Base-by-base conservation (phyloP, 2,329 filamentous ascomycete species). In the Dothiorella sarmentorum region DNA sequence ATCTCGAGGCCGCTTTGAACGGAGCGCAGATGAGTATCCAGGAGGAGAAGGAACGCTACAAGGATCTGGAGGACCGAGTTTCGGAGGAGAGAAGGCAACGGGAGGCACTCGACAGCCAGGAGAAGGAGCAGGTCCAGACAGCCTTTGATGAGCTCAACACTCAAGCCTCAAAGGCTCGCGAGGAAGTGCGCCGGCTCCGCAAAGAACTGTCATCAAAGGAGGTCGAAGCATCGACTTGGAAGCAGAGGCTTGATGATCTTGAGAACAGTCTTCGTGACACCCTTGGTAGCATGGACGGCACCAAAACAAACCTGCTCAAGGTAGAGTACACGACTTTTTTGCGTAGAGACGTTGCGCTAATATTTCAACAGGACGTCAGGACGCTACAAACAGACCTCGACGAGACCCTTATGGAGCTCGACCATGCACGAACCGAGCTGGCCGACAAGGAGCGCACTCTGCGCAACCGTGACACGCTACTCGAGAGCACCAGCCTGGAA, bases 111-210 rank as follows among this genome's bases (percentile, higher is more conserved):
- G 90, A 91, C 45, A 88, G 85, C 68, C 87, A 90, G 67, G 92
- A 96, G 75, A 96, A 97, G 77, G 89, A 96, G 69, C 93, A 97
- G 69, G 89, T 96, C 53, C 92, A 97, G 75, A 89, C 93, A 72
- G 85, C 96, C 63, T 85, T 97, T 69, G 93, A 95, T 68, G 91
- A 97, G 63, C 86, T 97, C 64, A 97, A 97, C 70, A 82, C 86
- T 38, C 92, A 97, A 73, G 84, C 87, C 22, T 87, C 87, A 4
- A 81, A 82, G 26, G 86, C 90, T 62, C 96, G 94, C 76, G 94
- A 97, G 62, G 94, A 97, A 69, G 84, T 86, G 24, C 83, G 91
- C 63, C 85, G 84, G 67, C 78, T 97, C 64, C 88, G 90, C 68
- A 94, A 96, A 80, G 91, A 79, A 65, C 79, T 97, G 45, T 89